These are phyloP conservation scores for Plasmodium cynomolgi DNA, from an alignment of 169 alveolate genomes.

Conservation along the genomic window DNA sequence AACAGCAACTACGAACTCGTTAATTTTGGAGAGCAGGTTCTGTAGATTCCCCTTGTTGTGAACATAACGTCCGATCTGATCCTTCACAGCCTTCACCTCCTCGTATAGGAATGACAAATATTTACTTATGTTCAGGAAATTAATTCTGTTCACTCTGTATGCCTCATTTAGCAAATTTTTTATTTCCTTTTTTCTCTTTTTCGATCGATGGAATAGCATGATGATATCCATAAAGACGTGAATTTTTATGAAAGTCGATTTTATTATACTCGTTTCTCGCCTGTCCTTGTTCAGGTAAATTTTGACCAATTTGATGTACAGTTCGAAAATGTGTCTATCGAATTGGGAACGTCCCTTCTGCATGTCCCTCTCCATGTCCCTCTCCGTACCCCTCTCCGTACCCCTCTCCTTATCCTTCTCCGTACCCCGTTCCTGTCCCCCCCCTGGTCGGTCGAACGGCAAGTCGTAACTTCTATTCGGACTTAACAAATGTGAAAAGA, in stretches of 20 bases:
- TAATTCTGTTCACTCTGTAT: constrained; percentile 7
- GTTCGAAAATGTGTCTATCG: constrained; percentile 24
- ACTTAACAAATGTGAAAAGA: constrained; percentile 51
- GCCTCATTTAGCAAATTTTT: constrained; percentile 1
- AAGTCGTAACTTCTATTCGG: constrained; percentile 19
- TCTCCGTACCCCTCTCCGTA: no score
- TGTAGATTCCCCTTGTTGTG: background rate
- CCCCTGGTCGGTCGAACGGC: background rate
- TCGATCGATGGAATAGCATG: constrained; percentile 25
- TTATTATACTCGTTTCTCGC: constrained; percentile 13
- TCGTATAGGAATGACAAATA: constrained; percentile 44
- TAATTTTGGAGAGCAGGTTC: constrained; percentile 7
- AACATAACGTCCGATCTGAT: background rate
- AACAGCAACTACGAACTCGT: constrained; percentile 28
- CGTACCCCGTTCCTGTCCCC: no score
- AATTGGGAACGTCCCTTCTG: background rate
- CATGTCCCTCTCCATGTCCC: no score
- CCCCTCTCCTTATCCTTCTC: no score
- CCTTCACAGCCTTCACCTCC: constrained; percentile 33
- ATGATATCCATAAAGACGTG: constrained; percentile 57
- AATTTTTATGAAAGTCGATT: constrained; percentile 18
- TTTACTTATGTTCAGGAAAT: constrained; percentile 13
- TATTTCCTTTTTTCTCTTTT: constrained; percentile 9
- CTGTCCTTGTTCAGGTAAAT: constrained; percentile 27
- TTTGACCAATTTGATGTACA: constrained; percentile 27